Conservation (phyloP, 1,284 basidiomycete species). For the Agaricales sp. region DNA sequence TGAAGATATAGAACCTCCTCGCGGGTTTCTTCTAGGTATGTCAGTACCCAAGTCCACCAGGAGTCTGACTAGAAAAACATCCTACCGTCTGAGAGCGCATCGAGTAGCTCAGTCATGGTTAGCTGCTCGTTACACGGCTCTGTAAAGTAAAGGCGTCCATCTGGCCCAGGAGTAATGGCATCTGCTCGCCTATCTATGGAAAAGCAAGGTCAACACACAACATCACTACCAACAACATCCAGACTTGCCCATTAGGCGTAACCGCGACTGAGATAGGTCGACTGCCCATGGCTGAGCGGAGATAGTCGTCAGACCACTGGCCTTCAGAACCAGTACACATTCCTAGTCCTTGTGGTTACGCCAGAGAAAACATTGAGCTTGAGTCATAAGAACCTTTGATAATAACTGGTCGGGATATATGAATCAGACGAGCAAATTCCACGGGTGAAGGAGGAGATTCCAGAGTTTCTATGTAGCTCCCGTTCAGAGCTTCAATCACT, state of each 20-base stretch:
- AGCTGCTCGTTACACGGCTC: constrained; percentile 68
- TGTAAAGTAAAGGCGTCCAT: constrained; percentile 59
- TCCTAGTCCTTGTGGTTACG: constrained; percentile 28
- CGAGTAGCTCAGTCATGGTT: constrained; percentile 50
- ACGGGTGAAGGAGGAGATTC: constrained; percentile 52
- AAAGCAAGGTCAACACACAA: neutral
- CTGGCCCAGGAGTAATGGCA: constrained; percentile 49
- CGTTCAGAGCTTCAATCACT: constrained; percentile 51
- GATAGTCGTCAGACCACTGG: constrained; percentile 58
- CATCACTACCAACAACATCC: constrained; percentile 1
- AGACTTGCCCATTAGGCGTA: constrained; percentile 69
- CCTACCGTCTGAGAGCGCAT: constrained; percentile 28
- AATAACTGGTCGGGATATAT: constrained; percentile 69
- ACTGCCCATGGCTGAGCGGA: constrained; percentile 44
- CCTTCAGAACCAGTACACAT: constrained; percentile 23
- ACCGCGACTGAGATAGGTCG: constrained; percentile 61
- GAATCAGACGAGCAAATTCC: constrained; percentile 65
- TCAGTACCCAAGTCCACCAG: neutral
- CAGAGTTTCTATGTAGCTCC: constrained; percentile 42
- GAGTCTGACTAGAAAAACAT: constrained; percentile 3
- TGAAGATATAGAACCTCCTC: constrained; percentile 68
- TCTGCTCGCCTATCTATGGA: constrained; percentile 55
- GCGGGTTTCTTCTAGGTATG: constrained; percentile 9
- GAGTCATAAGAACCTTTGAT: constrained; percentile 44
- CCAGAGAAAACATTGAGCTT: neutral